Evolutionary conservation across 768 basidiomycete genomes (phyloP).

Genomic region (Amanita muscaria): DNA sequence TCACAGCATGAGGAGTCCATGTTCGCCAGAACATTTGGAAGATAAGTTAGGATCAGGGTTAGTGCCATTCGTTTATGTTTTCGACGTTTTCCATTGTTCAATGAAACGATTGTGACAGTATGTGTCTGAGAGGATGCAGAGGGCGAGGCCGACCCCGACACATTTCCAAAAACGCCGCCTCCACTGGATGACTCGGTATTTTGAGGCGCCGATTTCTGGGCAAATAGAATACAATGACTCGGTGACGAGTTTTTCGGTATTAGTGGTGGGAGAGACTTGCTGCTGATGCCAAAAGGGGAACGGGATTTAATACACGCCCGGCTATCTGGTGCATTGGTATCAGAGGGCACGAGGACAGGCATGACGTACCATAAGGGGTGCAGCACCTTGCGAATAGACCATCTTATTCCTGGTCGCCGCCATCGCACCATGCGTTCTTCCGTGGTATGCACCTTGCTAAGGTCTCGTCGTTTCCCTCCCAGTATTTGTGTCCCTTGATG

Average conservation of each 20-base stretch:
- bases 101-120: no score
- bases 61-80: no score
- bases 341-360: not conserved
- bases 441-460: constrained; percentile 77
- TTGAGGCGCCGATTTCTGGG: constrained; percentile 70
- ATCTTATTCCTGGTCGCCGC: constrained; percentile 93
- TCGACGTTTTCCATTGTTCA: no score
- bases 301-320: constrained; percentile 71
- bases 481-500: no score
- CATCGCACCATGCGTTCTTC: constrained; percentile 90
- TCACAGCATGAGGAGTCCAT: no score
- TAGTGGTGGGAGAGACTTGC: constrained; percentile 45
- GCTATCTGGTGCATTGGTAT: constrained; percentile 33
- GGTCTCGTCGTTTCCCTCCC: no score
- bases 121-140: no score
- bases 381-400: constrained; percentile 69
- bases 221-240: constrained; percentile 56
- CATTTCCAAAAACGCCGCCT: no score
- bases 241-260: constrained; percentile 47
- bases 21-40: no score
- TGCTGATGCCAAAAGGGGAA: constrained; percentile 94
- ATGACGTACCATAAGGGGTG: constrained; percentile 70
- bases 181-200: no score
- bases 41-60: no score
- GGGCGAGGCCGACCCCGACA: no score